Base-by-base conservation (phyloP, 371 early-diverging fungal species). In the Zopfochytrium polystomum region DNA sequence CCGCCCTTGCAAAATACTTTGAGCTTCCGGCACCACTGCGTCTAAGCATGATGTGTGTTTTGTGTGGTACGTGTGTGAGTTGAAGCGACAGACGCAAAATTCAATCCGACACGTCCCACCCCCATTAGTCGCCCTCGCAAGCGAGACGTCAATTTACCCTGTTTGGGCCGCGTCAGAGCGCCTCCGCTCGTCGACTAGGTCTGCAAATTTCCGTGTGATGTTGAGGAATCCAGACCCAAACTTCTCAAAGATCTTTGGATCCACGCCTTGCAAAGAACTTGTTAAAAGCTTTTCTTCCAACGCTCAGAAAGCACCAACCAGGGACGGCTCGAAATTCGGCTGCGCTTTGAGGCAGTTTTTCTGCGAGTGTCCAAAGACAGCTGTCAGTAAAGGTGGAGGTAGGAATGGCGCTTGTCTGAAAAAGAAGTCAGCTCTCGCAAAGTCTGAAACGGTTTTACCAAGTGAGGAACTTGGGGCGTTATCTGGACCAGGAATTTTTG, bases 121-220 rank as follows among this genome's bases (percentile, higher is more conserved):
- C n/a, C n/a, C n/a, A n/a, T n/a, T n/a, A n/a, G n/a, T n/a, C n/a
- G n/a, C n/a, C n/a, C n/a, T n/a, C n/a, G n/a, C n/a, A n/a, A n/a
- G n/a, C n/a, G n/a, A n/a, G n/a, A n/a, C n/a, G n/a, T n/a, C n/a
- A n/a, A n/a, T n/a, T n/a, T n/a, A n/a, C n/a, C n/a, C n/a, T n/a
- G n/a, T n/a, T n/a, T n/a, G n/a, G n/a, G n/a, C n/a, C n/a, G n/a
- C n/a, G n/a, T n/a, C n/a, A n/a, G n/a, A n/a, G n/a, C n/a, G n/a
- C n/a, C n/a, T 27, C 23, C 32, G 4, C 20, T n/a, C 3, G 42
- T 60, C 60, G 35, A 52, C 23, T 42, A 35, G 35, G 18, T 51
- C 65, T 18, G 63, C 63, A 56, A 48, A 68, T 29, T 52, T 25
- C 0, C 48, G 53, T 1, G 68, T 60, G 2, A 68, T 59, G 11